Evolutionary conservation across 2,329 filamentous ascomycete species (phyloP).

Genomic region (Trichoderma breve): DNA sequence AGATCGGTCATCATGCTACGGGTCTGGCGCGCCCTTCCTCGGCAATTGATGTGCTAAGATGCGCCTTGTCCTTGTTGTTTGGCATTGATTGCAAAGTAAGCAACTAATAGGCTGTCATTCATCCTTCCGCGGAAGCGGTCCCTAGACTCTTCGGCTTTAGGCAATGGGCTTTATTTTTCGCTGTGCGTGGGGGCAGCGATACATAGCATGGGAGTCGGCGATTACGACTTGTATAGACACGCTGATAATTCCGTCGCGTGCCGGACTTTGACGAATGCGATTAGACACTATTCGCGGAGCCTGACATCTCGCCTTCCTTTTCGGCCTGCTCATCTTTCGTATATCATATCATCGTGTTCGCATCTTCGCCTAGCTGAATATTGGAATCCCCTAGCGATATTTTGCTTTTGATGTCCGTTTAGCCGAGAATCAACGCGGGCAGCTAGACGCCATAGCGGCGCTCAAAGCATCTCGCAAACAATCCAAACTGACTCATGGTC

Average conservation of each 20-base stretch:
- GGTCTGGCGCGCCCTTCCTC: constrained; percentile 11
- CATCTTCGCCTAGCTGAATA: background rate
- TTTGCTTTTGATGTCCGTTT: background rate
- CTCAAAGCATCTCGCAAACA: background rate
- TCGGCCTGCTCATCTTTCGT: background rate
- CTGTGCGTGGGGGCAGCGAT: background rate
- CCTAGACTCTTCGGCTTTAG: background rate
- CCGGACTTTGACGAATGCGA: background rate
- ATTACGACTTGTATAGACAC: background rate
- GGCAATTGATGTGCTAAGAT: background rate
- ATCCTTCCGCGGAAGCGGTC: background rate
- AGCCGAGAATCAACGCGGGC: background rate
- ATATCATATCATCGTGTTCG: background rate
- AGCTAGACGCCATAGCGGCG: background rate
- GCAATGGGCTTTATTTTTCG: background rate
- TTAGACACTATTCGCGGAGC: background rate
- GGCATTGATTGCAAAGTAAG: background rate
- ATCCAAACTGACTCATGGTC: background rate
- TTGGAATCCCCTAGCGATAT: background rate
- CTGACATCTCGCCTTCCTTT: background rate
- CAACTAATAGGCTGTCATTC: background rate
- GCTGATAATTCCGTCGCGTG: background rate
- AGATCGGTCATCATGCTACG: background rate
- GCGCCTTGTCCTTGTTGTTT: background rate
- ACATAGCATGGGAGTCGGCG: background rate